Conservation (phyloP, 345 rosid genomes). For the Corchorus olitorius region DNA sequence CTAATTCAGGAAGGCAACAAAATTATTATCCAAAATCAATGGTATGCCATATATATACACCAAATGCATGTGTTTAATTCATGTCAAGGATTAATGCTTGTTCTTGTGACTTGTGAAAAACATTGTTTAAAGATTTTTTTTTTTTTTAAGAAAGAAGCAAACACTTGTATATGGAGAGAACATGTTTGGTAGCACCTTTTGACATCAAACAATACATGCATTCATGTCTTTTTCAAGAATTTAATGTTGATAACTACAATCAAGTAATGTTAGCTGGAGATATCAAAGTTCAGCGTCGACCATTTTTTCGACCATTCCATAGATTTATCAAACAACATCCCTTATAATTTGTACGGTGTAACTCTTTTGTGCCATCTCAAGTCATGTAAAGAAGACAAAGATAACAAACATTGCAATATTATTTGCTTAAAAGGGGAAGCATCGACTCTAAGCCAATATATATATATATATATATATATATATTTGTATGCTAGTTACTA, state of each 20-base stretch:
- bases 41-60: too few relatives aligned
- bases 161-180: not conserved
- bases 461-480: too few relatives aligned
- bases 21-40: not conserved
- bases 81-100: too few relatives aligned
- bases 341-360: not conserved
- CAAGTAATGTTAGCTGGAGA: constrained; percentile 2
- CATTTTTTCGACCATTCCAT: not conserved
- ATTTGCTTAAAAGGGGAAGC: too few relatives aligned
- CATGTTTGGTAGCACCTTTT: constrained; percentile 2
- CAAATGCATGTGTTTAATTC: too few relatives aligned
- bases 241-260: not conserved
- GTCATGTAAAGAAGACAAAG: not conserved
- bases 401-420: too few relatives aligned
- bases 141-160: too few relatives aligned
- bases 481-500: too few relatives aligned
- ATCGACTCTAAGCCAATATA: too few relatives aligned
- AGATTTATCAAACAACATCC: not conserved
- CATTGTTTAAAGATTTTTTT: not conserved
- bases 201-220: not conserved
- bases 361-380: not conserved
- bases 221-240: not conserved
- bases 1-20: not conserved
- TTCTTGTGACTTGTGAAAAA: not conserved
- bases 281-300: not conserved